Base-by-base conservation (phyloP, 1,284 basidiomycete genomes). In the Moniliella sp. region DNA sequence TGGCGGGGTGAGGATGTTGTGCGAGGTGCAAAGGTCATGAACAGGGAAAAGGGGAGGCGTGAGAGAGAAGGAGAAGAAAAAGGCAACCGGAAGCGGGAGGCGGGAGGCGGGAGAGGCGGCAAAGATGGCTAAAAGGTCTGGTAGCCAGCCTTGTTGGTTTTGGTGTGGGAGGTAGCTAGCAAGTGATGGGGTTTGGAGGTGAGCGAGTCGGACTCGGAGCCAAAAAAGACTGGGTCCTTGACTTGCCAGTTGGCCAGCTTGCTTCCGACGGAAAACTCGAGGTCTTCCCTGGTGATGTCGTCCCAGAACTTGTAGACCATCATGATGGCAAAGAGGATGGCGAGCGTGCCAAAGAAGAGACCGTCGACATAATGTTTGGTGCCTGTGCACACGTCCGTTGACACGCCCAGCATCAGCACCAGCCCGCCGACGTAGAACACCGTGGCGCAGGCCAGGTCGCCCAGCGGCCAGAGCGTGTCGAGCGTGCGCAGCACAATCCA, bases 301-400 rank as follows among this genome's bases (percentile, higher is more conserved):
- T 94, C 86, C 83, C 84, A 94, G 46, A 48, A 63, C 50, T 94
- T 94, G 72, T 97, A 97, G 28, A 94, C 78, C 88, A 97, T 97
- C 88, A 99, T 99, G 32, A 97, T 84, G 48, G 78, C 78, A 25
- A 97, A 69, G 31, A 97, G 71, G 65, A 84, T 78, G 65, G 83
- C 94, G 15, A 97, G 69, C 19, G 78, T 76, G 65, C 83, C 86
- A 72, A 97, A 91, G 71, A 93, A 93, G 14, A 88, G 67, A 1
- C 84, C 83, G 50, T 88, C 82, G 55, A 93, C 82, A 64, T 93
- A 93, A 64, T 93, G 84, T 45, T 54, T 58, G 63, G 94, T 82
- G 10, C 81, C 78, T 60, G 88, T 74, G 64, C 88, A 97, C 42
- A 99, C 91, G 25, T 74, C 79, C 36, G 75, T 71, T 62, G 77